Percentiles rank a stretch among this genome's conserved stretches.
Evolutionary conservation across 495 filamentous ascomycete genomes (phyloP).

Genomic region (Lasiosphaeria miniovina): DNA sequence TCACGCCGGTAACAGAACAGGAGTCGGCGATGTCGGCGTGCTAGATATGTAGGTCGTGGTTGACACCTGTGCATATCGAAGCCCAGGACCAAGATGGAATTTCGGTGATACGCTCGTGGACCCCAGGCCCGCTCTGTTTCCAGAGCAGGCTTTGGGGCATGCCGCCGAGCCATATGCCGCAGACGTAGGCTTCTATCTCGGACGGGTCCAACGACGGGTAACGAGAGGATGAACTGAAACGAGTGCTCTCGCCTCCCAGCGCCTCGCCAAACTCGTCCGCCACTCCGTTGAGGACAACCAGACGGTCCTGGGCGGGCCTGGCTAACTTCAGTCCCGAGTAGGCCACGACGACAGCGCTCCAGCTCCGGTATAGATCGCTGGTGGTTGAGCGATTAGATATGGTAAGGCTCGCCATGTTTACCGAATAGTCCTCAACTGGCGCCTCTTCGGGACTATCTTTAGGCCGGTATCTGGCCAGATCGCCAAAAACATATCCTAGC

Average conservation of each 20-base stretch:
- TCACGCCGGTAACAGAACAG: no score
- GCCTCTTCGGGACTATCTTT: no score
- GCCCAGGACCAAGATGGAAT: slow-evolving; percentile 19
- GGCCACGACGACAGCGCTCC: slow-evolving; percentile 6
- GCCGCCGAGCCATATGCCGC: neutral
- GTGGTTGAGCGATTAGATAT: neutral
- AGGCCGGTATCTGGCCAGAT: no score
- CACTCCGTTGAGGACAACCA: slow-evolving; percentile 13
- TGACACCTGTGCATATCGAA: slow-evolving; percentile 10
- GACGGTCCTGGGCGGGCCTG: slow-evolving; percentile 6
- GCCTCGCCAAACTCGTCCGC: slow-evolving; percentile 13
- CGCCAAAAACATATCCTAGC: neutral
- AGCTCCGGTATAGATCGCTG: neutral
- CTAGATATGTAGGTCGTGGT: neutral
- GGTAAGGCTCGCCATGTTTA: neutral
- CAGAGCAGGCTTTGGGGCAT: slow-evolving; percentile 3
- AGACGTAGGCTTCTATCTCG: slow-evolving; percentile 10
- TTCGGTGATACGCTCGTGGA: slow-evolving; percentile 3
- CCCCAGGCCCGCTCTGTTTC: slow-evolving; percentile 4
- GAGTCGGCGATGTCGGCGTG: no score
- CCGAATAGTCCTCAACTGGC: neutral
- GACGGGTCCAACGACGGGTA: neutral
- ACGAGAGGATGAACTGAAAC: neutral
- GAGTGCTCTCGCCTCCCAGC: neutral
- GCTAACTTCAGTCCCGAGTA: slow-evolving; percentile 14